phyloP scores from a whole-genome alignment of 1,139 yeast genomes.

The Suhomyces wounanorum region DNA sequence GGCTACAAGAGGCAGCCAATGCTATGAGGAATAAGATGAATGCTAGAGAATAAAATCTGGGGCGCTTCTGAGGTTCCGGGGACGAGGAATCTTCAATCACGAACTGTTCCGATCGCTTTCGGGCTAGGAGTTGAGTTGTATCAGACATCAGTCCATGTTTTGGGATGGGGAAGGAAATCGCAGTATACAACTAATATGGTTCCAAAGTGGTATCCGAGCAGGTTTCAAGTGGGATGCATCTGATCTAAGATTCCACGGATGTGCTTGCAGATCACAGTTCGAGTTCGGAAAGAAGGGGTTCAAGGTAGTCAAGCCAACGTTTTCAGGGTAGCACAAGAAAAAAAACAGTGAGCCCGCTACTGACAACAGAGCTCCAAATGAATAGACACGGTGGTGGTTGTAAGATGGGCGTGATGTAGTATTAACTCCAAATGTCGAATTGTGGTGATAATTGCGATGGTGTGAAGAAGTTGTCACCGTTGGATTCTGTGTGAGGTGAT shows the following conservation, averaged over 20 bases:
- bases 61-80: background rate
- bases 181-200: background rate
- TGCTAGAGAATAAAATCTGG: constrained; percentile 6
- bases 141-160: background rate
- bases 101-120: constrained; percentile 11
- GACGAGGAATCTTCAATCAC: background rate
- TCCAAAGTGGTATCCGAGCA: too few species aligned
- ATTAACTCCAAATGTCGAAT: too few species aligned
- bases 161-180: background rate
- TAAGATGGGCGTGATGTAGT: too few species aligned
- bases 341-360: too few species aligned
- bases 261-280: too few species aligned
- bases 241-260: too few species aligned
- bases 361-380: background rate
- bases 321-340: background rate
- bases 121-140: constrained; percentile 4
- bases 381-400: background rate
- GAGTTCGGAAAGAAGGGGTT: background rate
- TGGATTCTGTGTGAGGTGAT: too few species aligned
- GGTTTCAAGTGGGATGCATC: too few species aligned
- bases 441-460: too few species aligned
- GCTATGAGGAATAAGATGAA: constrained; percentile 8
- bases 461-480: too few species aligned
- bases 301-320: background rate
- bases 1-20: constrained; percentile 12